These are phyloP conservation scores for Nothomitra cinnamomea DNA, from an alignment of 2,329 filamentous ascomycete genomes.

Conservation along the genomic window DNA sequence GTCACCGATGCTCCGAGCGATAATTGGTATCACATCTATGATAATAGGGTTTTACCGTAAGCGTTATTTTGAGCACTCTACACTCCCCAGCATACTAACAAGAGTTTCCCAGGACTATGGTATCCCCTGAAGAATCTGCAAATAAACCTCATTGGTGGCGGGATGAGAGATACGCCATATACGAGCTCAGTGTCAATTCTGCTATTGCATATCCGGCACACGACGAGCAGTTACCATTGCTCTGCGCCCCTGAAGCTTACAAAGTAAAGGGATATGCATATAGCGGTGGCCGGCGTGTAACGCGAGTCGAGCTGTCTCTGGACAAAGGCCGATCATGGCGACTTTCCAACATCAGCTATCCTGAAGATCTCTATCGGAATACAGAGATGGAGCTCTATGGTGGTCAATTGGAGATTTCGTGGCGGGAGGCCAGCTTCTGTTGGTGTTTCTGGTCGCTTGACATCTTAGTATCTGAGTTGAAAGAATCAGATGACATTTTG, in stretches of 20 bases:
- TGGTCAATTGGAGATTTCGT: constrained; percentile 61
- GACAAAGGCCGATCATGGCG: constrained; percentile 71
- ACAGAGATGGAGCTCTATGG: constrained; percentile 51
- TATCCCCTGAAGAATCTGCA: constrained; percentile 64
- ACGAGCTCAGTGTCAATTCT: constrained; percentile 78
- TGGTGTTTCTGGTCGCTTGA: constrained; percentile 85
- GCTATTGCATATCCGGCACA: constrained; percentile 68
- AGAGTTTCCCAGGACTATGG: constrained; percentile 40
- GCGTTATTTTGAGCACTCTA: constrained; percentile 11
- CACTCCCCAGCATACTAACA: constrained; percentile 5
- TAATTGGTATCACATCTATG: constrained; percentile 92
- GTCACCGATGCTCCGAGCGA: constrained; percentile 65
- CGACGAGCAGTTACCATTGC: constrained; percentile 44
- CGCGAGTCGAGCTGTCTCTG: constrained; percentile 65
- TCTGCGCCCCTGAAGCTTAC: constrained; percentile 36
- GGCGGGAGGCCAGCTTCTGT: constrained; percentile 69
- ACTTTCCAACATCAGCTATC: constrained; percentile 61
- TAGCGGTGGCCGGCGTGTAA: constrained; percentile 68
- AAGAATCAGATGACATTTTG: constrained; percentile 52
- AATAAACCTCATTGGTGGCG: constrained; percentile 63
- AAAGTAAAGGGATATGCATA: constrained; percentile 70
- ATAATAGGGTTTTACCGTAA: constrained; percentile 69
- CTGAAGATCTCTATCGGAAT: constrained; percentile 68
- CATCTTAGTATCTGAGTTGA: constrained; percentile 44
- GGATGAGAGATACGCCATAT: constrained; percentile 84